A percentile compares a stretch with the other conserved stretches of the same genome.
Conservation (phyloP, 2,329 filamentous ascomycete genomes). For the Fusarium sp. region DNA sequence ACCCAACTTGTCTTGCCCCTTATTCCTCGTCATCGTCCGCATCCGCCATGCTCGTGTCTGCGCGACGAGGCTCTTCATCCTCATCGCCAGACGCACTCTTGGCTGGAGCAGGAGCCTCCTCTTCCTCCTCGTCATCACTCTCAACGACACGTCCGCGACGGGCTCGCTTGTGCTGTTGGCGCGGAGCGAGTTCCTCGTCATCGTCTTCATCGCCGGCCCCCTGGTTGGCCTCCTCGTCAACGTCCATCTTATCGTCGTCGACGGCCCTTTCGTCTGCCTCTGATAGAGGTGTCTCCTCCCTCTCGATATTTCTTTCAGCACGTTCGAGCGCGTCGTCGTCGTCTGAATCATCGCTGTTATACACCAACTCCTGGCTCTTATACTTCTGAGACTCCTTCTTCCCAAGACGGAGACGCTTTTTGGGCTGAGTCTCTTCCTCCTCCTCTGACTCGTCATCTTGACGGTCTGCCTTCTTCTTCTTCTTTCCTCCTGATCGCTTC, state of each 20-base stretch:
- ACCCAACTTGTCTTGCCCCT: conserved; percentile 3
- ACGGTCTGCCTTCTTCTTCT: conserved; percentile 54
- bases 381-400: conserved; percentile 71
- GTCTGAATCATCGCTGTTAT: conserved; percentile 75
- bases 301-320: conserved; percentile 56
- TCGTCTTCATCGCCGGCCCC: conserved; percentile 60
- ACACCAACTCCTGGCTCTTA: conserved; percentile 87
- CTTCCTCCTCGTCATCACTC: conserved; percentile 61
- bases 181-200: conserved; percentile 60
- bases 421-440: conserved; percentile 60
- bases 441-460: conserved; percentile 59
- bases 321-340: conserved; percentile 58
- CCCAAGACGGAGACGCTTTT: conserved; percentile 71
- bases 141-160: conserved; percentile 65
- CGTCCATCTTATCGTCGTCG: conserved; percentile 63
- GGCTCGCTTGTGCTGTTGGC: conserved; percentile 58
- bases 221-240: conserved; percentile 56
- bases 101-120: conserved; percentile 23
- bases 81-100: conserved; percentile 40
- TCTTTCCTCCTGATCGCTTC: conserved; percentile 62
- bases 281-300: conserved; percentile 50
- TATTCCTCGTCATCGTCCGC: conserved; percentile 48
- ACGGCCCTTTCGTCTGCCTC: conserved; percentile 52
- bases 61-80: conserved; percentile 42
- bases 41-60: conserved; percentile 57